Base-by-base conservation (phyloP, 495 filamentous ascomycete genomes). In the Neurospora cerealis region DNA sequence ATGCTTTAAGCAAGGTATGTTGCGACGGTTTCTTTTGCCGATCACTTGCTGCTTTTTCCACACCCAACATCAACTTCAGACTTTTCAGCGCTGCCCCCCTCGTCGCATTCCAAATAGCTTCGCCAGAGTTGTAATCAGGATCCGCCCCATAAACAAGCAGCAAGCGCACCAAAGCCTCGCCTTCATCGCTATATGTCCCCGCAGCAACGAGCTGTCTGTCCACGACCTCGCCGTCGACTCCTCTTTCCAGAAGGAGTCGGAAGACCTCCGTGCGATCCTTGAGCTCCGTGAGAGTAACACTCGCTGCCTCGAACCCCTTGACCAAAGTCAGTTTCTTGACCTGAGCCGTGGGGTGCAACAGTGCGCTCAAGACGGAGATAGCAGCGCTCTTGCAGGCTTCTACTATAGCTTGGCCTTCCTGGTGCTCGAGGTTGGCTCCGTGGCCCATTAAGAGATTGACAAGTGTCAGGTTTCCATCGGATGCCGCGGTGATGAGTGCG, bases 61-160 rank as follows among this genome's bases (percentile, higher is more conserved):
- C 75, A 1, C 84, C 84, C 9, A 87, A 77, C 74, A 87, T 76
- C 70, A 85, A 74, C 74, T 85, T 83, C 9, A 87, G 75, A 72
- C 76, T 85, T 2, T 78, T 81, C 72, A 87, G 75, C 69, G 83
- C 81, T 0, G 81, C 81, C 37, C 82, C 80, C 24, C 83, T 78
- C 0, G 85, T 81, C 1, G 83, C 83, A 28, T 84, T 84, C 77
- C 84, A 84, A n/a, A 87, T 80, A 19, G 84, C 85, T 32, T 87
- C 85, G 5, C 85, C 85, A 1, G 79, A 73, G 15, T 82, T 84
- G 70, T 82, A 84, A 72, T 87, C 80, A 3, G 83, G 80, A 48
- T 77, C 80, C 19, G 85, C 85, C 7, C 85, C 85, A 36, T 81
- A 82, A 11, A 77, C 71, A 2, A 87, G 79, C 32, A 87, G 73